Base-by-base conservation (phyloP, 2,329 filamentous ascomycete genomes). In the Pyricularia pennisetigena region DNA sequence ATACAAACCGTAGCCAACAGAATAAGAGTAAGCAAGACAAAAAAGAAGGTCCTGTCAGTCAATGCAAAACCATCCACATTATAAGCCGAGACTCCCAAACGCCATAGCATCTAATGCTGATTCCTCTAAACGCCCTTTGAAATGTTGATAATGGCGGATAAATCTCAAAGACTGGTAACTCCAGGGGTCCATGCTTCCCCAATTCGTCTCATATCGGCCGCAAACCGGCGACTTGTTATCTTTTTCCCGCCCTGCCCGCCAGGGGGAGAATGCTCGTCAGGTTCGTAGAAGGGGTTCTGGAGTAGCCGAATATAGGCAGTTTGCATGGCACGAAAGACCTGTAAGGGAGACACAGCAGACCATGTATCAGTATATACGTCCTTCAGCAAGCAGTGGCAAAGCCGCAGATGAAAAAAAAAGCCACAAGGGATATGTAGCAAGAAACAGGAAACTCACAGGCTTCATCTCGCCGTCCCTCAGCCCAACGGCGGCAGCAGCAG, bases 221-320 rank as follows among this genome's bases (percentile, higher is more conserved):
- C 85, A 77, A 99, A 99, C 76, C 82, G 88, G 73, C 85, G 86
- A 77, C 93, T 97, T 67, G 87, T 90, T 72, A 98, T 97, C 75
- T 89, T 89, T 76, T 88, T 85, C 3, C 86, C 86, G 0, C 83
- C 83, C 29, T 78, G 77, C 0, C 83, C 85, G 0, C 78, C 78
- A 3, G 81, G 76, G 65, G 90, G 90, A 71, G 85, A 85, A 77
- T 94, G 89, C 74, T 94, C 91, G 75, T 97, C 93, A 10, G 94
- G 94, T 64, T 90, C 88, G 78, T 94, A 98, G 79, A 99, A 99
- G 0, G 94, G 94, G 75, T 99, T 98, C 79, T 97, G 90, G 72
- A 98, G 81, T 67, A 99, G 81, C 70, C 88, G 83, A 69, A 98
- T 91, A 74, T 97, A 99, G 32, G 94, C 93, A n/a, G 86, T 89